Percentiles rank a stretch among this genome's conserved stretches.
Conservation (phyloP, 805 yeast species). For the Wickerhamomyces alni region DNA sequence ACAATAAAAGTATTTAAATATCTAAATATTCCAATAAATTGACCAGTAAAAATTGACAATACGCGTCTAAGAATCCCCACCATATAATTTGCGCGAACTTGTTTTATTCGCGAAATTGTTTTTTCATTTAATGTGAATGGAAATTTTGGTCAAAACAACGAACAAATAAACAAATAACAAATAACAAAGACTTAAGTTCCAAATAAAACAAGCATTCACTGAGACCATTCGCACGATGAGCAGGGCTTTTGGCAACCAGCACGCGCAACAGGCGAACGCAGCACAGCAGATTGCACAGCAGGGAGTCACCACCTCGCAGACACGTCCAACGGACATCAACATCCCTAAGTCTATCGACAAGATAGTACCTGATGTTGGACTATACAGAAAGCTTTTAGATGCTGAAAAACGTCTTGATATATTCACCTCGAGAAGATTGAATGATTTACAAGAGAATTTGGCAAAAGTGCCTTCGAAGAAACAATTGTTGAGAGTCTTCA, state of each 20-base stretch:
- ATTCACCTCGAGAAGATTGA: conserved; percentile 71
- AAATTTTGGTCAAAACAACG: too few species aligned
- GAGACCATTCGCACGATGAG: not conserved
- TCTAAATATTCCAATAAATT: too few species aligned
- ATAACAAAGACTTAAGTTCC: too few species aligned
- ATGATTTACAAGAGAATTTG: conserved; percentile 74
- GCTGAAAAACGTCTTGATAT: conserved; percentile 84
- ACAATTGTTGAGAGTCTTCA: conserved; percentile 67
- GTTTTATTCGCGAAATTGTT: not conserved
- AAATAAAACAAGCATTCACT: not conserved
- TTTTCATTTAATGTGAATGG: not conserved
- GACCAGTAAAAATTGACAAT: too few species aligned
- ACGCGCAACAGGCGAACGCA: not conserved
- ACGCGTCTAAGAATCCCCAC: not conserved
- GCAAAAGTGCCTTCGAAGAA: conserved; percentile 39
- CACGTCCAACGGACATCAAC: conserved; percentile 47
- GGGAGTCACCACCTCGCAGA: conserved; percentile 15
- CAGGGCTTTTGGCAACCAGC: not conserved
- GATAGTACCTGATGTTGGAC: conserved; percentile 62
- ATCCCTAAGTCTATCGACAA: conserved; percentile 40
- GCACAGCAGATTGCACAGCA: conserved; percentile 16
- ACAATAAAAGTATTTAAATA: too few species aligned
- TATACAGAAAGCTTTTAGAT: conserved; percentile 64
- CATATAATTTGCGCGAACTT: not conserved
- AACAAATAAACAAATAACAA: not conserved